These are phyloP conservation scores for Rhizophagus prolifer DNA, from an alignment of 192 early-diverging fungal genomes.

Conservation along the genomic window DNA sequence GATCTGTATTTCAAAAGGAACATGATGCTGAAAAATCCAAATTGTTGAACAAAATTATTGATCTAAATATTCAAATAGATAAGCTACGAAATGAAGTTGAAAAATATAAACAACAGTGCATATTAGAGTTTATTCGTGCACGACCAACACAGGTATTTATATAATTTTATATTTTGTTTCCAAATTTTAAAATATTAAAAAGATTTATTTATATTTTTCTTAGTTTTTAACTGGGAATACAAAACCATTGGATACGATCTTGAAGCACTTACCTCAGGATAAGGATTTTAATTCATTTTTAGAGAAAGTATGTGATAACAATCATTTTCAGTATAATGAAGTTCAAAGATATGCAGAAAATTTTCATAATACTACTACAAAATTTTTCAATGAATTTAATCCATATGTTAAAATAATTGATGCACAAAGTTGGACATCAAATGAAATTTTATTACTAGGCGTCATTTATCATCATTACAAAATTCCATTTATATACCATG, in stretches of 20 bases:
- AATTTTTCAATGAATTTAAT: neutral
- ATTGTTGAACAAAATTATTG: too few species aligned
- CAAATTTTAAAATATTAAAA: neutral
- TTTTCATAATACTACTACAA: neutral
- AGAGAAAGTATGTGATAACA: neutral
- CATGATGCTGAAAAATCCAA: too few species aligned
- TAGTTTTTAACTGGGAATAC: neutral
- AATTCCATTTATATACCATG: neutral
- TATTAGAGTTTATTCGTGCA: too few species aligned
- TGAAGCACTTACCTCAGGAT: neutral
- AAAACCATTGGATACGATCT: neutral
- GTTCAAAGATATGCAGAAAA: slow-evolving; percentile 2
- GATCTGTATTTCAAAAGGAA: too few species aligned
- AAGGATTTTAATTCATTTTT: neutral
- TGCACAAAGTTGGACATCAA: neutral
- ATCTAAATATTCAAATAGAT: too few species aligned
- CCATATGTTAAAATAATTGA: neutral
- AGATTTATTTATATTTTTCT: neutral
- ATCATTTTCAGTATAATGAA: neutral
- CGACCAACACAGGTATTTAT: too few species aligned
- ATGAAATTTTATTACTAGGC: slow-evolving; percentile 1
- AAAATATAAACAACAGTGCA: too few species aligned
- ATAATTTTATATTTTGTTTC: too few species aligned
- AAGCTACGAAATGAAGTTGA: too few species aligned
- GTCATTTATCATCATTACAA: neutral